Conservation (phyloP, 441 rosid genomes). For the Metrosideros polymorpha region DNA sequence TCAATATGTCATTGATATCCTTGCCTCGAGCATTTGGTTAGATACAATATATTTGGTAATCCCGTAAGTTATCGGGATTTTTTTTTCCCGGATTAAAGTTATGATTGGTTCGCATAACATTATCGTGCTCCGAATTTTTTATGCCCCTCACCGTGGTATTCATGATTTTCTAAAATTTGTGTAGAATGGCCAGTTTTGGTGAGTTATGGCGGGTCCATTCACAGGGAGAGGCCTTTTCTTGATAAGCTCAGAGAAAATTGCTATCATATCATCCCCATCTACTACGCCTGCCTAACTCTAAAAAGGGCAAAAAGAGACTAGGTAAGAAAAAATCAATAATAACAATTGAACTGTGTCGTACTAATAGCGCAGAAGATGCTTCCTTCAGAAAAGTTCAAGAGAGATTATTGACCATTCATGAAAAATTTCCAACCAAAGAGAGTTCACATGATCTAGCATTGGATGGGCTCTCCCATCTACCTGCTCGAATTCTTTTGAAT, state of each 20-base stretch:
- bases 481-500: not conserved
- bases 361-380: no score
- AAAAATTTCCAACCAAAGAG: no score
- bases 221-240: not conserved
- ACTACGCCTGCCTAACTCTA: no score
- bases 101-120: not conserved
- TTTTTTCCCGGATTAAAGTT: not conserved
- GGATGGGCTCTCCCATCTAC: no score
- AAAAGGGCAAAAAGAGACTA: no score
- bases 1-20: not conserved
- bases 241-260: not conserved
- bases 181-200: no score
- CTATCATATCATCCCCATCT: no score
- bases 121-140: not conserved
- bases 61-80: not conserved
- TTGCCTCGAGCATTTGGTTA: not conserved
- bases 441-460: no score
- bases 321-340: no score
- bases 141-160: not conserved
- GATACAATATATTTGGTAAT: not conserved
- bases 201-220: no score
- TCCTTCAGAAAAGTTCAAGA: not conserved
- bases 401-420: not conserved
- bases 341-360: no score
- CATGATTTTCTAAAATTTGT: not conserved